phyloP scores from a whole-genome alignment of 768 basidiomycete species.

The Lactarius vividus region DNA sequence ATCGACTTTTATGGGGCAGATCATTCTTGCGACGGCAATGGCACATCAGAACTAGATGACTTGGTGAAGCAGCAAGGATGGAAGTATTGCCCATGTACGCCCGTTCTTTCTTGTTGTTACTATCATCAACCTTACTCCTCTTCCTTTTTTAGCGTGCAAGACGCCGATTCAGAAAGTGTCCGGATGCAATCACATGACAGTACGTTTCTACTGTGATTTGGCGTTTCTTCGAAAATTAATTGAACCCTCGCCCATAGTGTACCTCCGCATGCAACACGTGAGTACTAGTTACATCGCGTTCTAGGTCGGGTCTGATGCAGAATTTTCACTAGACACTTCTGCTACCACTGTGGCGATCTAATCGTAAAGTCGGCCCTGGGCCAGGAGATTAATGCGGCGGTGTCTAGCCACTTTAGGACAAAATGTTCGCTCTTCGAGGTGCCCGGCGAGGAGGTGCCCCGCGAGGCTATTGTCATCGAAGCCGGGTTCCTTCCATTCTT shows the following conservation, averaged over 20 bases:
- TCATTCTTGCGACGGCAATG: constrained; percentile 38
- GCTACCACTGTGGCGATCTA: constrained; percentile 48
- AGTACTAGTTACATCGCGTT: not conserved
- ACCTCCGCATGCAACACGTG: constrained; percentile 56
- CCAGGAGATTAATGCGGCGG: constrained; percentile 33
- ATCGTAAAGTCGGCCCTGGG: constrained; percentile 43
- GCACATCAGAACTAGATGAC: constrained; percentile 33
- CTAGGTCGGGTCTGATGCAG: not conserved
- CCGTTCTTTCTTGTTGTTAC: too few species aligned
- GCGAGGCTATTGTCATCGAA: not conserved
- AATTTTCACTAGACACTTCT: constrained; percentile 42
- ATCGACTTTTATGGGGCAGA: constrained; percentile 27
- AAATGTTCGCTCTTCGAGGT: constrained; percentile 38
- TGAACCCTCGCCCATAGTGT: constrained; percentile 39
- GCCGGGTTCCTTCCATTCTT: not conserved
- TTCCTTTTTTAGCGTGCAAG: constrained; percentile 39
- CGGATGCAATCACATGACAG: constrained; percentile 62
- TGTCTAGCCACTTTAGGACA: constrained; percentile 36
- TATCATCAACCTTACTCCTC: too few species aligned
- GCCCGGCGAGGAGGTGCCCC: not conserved
- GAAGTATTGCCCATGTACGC: constrained; percentile 37
- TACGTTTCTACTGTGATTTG: constrained; percentile 33
- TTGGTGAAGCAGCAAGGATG: constrained; percentile 35
- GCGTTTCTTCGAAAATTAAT: not conserved
- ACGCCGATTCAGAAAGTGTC: constrained; percentile 50